These are phyloP conservation scores for Populus davidiana DNA, from an alignment of 345 rosid species.

Conservation along the genomic window DNA sequence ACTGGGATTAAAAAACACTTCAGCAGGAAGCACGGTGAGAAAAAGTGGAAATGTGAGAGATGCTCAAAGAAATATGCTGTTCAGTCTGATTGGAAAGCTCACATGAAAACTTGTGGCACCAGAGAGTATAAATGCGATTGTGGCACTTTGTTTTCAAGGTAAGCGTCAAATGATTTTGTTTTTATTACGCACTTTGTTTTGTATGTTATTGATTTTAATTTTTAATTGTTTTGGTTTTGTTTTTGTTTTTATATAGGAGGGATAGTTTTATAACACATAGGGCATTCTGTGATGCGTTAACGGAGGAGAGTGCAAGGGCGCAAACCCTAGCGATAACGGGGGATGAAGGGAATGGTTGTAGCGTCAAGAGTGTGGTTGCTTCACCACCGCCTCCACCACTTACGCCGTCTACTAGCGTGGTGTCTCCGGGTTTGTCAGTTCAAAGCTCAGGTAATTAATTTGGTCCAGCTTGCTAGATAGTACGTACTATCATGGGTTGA, in stretches of 20 bases:
- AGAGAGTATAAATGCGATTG: conserved; percentile 75
- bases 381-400: conserved; percentile 64
- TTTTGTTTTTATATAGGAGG: conserved; percentile 37
- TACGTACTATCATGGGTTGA: background rate
- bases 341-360: conserved; percentile 11
- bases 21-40: conserved; percentile 75
- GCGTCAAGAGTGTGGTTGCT: conserved; percentile 13
- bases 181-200: too few relatives aligned
- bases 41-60: conserved; percentile 77
- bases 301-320: conserved; percentile 58
- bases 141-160: conserved; percentile 76
- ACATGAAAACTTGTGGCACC: conserved; percentile 76
- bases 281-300: conserved; percentile 78
- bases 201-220: background rate
- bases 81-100: conserved; percentile 83
- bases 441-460: conserved; percentile 59
- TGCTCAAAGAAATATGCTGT: conserved; percentile 81
- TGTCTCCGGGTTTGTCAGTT: conserved; percentile 61
- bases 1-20: conserved; percentile 86
- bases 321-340: conserved; percentile 16
- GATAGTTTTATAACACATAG: conserved; percentile 74
- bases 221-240: background rate
- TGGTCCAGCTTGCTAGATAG: background rate
- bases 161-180: background rate
- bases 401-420: conserved; percentile 56